Conservation (phyloP, 305 asterid species). For the Fraxinus sp. region DNA sequence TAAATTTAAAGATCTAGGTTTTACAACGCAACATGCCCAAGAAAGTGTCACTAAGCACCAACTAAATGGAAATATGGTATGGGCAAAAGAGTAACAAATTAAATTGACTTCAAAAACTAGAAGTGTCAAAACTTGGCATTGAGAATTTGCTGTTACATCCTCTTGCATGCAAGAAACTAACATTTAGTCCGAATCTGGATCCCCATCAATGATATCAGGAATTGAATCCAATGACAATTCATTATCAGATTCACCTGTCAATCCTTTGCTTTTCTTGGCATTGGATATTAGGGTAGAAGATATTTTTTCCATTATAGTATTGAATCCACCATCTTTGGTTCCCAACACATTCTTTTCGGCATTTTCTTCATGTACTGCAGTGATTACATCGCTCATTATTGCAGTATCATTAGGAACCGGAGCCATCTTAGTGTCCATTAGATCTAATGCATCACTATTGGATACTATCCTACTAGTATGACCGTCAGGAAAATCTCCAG, state of each 20-base stretch:
- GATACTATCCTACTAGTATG: conserved; percentile 15
- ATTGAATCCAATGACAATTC: conserved; percentile 36
- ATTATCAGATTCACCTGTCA: conserved; percentile 32
- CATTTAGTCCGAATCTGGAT: conserved; percentile 71
- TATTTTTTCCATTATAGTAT: conserved; percentile 29
- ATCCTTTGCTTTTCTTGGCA: conserved; percentile 27
- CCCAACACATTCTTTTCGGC: conserved; percentile 17
- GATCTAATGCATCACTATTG: conserved; percentile 23
- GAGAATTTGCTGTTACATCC: conserved; percentile 1
- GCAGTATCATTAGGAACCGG: conserved; percentile 15
- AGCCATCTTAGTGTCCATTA: conserved; percentile 9
- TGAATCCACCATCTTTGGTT: conserved; percentile 20
- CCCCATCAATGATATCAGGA: conserved; percentile 76
- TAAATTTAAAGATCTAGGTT: not conserved
- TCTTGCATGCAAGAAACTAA: not conserved
- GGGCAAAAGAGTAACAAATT: not conserved
- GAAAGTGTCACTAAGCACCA: not conserved
- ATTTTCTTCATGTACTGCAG: conserved; percentile 14
- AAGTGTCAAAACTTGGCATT: conserved; percentile 15
- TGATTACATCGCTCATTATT: conserved; percentile 14
- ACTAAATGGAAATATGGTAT: not conserved
- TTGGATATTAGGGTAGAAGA: conserved; percentile 26
- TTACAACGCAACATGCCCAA: not conserved
- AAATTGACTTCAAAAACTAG: not conserved
- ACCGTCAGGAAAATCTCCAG: not conserved